Base-by-base conservation (phyloP, 2,329 filamentous ascomycete genomes). In the Parascedosporium putredinis region DNA sequence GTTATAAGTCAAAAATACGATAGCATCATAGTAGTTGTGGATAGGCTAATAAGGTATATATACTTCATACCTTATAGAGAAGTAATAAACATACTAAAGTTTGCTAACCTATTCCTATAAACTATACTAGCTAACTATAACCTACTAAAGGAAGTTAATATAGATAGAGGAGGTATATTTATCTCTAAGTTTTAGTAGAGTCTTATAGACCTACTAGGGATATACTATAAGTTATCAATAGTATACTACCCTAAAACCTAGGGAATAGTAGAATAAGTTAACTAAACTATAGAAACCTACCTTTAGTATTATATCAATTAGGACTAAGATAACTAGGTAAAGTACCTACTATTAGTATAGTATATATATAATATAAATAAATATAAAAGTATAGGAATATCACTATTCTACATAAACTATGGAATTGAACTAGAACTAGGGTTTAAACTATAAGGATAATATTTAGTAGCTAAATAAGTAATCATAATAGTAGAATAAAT, bases 401-500 rank as follows among this genome's bases (percentile, higher is more conserved):
- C n/a, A n/a, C n/a, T n/a, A n/a, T n/a, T n/a, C n/a, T 33, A 33
- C 3, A 33, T 10, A 10, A 33, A 33, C 4, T 33, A 33, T 33
- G n/a, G 4, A 10, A 33, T 33, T 33, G 10, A 10, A 42, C n/a
- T n/a, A 44, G n/a, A 43, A 44, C 20, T 33, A 33, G 4, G 29
- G n/a, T 33, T 33, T 33, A 33, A 4, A 33, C 29, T 33, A 33
- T 33, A 33, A 33, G 4, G n/a, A 33, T 33, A 33, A 33, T 9
- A 33, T n/a, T 33, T 10, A 33, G n/a, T n/a, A 33, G n/a, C 2
- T 33, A 33, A 33, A 33, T 3, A 33, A 33, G n/a, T 34, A 33
- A 49, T 23, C 29, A 20, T 23, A 22, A 49, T 49, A 25, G 43
- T 20, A 40, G 16, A 31, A 48, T 20, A 27, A 23, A 34, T 48